Conservation (phyloP, 2,329 filamentous ascomycete species). For the Pestalotiopsis sp. region DNA sequence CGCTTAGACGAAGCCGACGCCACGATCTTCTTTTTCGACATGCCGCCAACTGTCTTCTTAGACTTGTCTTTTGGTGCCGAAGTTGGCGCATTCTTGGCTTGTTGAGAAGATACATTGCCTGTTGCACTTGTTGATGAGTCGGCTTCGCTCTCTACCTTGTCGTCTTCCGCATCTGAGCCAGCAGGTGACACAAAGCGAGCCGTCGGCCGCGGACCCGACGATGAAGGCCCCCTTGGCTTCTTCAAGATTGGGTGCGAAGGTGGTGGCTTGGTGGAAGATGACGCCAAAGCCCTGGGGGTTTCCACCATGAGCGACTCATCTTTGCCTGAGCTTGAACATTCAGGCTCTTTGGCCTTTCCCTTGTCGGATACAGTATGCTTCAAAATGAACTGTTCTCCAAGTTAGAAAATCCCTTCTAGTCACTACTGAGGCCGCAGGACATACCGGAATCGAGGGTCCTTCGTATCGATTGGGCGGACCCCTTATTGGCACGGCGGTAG, state of each 20-base stretch:
- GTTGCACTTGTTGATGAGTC: constrained; percentile 43
- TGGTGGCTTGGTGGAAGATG: constrained; percentile 48
- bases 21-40: constrained; percentile 42
- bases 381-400: background rate
- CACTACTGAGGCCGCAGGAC: constrained; percentile 22
- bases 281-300: constrained; percentile 26
- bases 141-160: constrained; percentile 33
- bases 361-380: background rate
- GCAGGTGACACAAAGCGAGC: constrained; percentile 62
- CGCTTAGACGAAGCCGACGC: constrained; percentile 46
- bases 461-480: constrained; percentile 57
- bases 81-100: constrained; percentile 21
- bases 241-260: constrained; percentile 61
- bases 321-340: constrained; percentile 7
- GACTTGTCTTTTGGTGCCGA: constrained; percentile 25
- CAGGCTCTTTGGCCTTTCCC: constrained; percentile 11
- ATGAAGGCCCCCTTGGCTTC: constrained; percentile 56
- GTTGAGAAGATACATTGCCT: constrained; percentile 24
- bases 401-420: background rate
- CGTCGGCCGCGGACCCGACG: constrained; percentile 56
- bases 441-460: constrained; percentile 44
- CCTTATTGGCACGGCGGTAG: constrained; percentile 57
- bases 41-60: constrained; percentile 20
- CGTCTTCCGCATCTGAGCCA: constrained; percentile 46
- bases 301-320: constrained; percentile 23